Evolutionary conservation across 441 rosid species (phyloP), one percentile per base, ranked within the genome.

Genomic region (Mallotus repandus): DNA sequence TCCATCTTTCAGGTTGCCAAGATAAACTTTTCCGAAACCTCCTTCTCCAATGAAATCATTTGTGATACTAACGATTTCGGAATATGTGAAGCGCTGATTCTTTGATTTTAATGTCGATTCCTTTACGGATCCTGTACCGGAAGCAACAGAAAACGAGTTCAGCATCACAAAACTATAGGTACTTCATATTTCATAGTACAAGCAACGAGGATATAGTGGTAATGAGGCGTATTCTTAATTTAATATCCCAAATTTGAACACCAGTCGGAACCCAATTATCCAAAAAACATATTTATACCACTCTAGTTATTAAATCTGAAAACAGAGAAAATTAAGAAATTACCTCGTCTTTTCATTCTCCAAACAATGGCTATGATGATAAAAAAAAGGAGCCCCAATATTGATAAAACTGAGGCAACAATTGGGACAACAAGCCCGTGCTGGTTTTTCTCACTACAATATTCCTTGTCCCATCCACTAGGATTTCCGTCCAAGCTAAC

Each of bases 11-110:
- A 85, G 65, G 1, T 21, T 41, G 16, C 88, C 90, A 0, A 60
- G 71, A 60, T 67, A 85, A 21, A 87, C 91, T 66, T 76, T 76
- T 46, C 83, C 91, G 2, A 84, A 85, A 5, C 87, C 89, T 38
- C 89, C 89, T 75, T 76, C 78, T 32, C 89, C 88, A 18, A 87
- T 18, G 41, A 82, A 85, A 58, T 85, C 77, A 14, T 72, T 45
- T 12, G 88, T 86, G 46, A 85, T 78, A 1, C 52, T 77, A 10
- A 63, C 58, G 16, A 88, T 82, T 48, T 83, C 81, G 5, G 73
- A 62, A 56, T 72, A 81, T 0, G 73, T 76, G 52, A 83, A 81
- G 41, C 4, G 64, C 12, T 66, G 77, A 66, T 77, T 75, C 69
- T 77, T 85, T 50, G 81, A 71, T 60, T 14, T 61, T n/a, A n/a